Evolutionary conservation across 768 basidiomycete species (phyloP), one percentile per base, ranked within the genome.

Genomic region (Pisolithus tinctorius): DNA sequence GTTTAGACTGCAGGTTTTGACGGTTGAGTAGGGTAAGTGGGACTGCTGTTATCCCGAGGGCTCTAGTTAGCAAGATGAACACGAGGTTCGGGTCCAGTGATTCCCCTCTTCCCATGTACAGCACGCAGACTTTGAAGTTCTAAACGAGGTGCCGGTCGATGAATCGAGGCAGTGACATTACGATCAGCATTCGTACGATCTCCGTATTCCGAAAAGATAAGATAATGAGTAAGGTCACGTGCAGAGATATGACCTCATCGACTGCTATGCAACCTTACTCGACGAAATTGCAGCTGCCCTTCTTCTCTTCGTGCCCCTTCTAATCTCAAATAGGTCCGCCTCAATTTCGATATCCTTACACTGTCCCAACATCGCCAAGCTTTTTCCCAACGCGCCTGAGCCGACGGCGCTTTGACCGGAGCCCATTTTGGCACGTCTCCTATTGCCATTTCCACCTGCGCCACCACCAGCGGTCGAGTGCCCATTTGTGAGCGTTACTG

Each of bases 321-420:
- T 75, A 55, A 92, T 89, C 69, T 89, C 87, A 48, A 79, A 80
- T 58, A 92, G 65, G 65, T 92, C 90, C 46, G 71, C 74, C 52
- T 92, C 90, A 38, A 86, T 71, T 63, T 92, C 90, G 27, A 58
- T 63, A 50, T 90, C 88, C 62, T 86, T 88, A 55, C 74, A 72
- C 26, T 69, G 64, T 7, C 73, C 74, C 36, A 91, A 66, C 60
- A 79, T 72, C 6, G 64, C 66, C 52, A 88, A 63, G 55, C 84
- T 87, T 75, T 89, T 91, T 1, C 87, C 89, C 27, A 89, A 69
- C 3, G 83, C 85, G 4, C 85, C 85, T 13, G 82, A 62, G 7
- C 66, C 67, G 3, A 79, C 73, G 67, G 84, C 73, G 59, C 77
- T 74, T 49, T 75, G 74, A 48, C 85, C 80, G 7, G 74, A 67